phyloP scores from a whole-genome alignment of 805 yeast species.

The Monosporozyma solicola region DNA sequence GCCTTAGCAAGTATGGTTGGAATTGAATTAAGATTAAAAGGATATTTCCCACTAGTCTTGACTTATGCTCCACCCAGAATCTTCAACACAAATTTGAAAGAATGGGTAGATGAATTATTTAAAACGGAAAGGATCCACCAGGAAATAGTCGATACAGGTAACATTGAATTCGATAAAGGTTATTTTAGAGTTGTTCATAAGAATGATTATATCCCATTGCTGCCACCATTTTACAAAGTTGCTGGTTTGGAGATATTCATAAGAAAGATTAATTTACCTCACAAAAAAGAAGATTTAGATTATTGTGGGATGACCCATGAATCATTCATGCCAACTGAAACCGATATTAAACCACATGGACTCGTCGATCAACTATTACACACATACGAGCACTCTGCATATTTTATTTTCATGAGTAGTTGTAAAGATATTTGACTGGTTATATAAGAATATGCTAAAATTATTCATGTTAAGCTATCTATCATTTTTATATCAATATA shows the following conservation, averaged over 20 bases:
- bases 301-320: conserved; percentile 17
- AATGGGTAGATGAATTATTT: conserved; percentile 45
- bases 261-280: conserved; percentile 30
- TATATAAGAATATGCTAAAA: not conserved
- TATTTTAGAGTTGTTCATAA: conserved; percentile 48
- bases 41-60: conserved; percentile 45
- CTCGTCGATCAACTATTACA: conserved; percentile 19
- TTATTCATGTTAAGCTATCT: not conserved
- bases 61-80: conserved; percentile 59
- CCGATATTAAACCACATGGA: conserved; percentile 1
- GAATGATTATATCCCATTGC: conserved; percentile 49
- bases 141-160: conserved; percentile 15
- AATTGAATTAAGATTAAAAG: conserved; percentile 48
- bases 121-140: conserved; percentile 30
- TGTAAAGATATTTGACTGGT: conserved; percentile 23
- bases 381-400: conserved; percentile 32
- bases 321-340: not conserved
- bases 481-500: not conserved
- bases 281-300: conserved; percentile 18
- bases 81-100: conserved; percentile 44
- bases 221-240: conserved; percentile 48
- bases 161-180: conserved; percentile 28
- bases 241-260: conserved; percentile 47
- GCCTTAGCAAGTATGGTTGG: conserved; percentile 59
- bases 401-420: conserved; percentile 29